Percentiles rank a stretch among this genome's conserved stretches.
phyloP scores from a whole-genome alignment of 1,284 basidiomycete species.

The Pseudozyma sp. region DNA sequence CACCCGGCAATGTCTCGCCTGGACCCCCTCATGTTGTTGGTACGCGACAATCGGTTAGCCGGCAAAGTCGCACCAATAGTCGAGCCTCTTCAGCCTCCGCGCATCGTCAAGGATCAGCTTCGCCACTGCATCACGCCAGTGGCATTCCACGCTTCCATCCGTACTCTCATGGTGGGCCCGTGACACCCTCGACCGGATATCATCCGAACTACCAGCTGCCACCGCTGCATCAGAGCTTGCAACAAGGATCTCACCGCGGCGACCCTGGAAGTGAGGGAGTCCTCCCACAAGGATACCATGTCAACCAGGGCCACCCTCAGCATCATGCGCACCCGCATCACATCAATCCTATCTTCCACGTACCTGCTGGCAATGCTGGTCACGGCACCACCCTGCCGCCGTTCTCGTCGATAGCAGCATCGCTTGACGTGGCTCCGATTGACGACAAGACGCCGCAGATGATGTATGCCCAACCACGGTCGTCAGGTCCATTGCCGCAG shows the following conservation, averaged over 20 bases:
- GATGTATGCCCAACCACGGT: slow-evolving; percentile 35
- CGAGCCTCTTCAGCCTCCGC: slow-evolving; percentile 59
- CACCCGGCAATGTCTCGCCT: slow-evolving; percentile 56
- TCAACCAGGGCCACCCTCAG: slow-evolving; percentile 16
- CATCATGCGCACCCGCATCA: slow-evolving; percentile 37
- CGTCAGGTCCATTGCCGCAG: slow-evolving; percentile 29
- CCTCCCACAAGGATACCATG: slow-evolving; percentile 11
- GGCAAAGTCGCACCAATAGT: slow-evolving; percentile 57
- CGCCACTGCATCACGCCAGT: slow-evolving; percentile 60
- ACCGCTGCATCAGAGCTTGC: slow-evolving; percentile 45
- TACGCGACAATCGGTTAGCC: slow-evolving; percentile 49
- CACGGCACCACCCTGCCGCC: slow-evolving; percentile 52
- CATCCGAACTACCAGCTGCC: slow-evolving; percentile 48
- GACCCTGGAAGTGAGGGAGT: slow-evolving; percentile 22
- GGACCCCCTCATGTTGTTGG: slow-evolving; percentile 49
- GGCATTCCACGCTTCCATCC: slow-evolving; percentile 64
- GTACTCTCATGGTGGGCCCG: slow-evolving; percentile 53
- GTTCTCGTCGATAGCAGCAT: slow-evolving; percentile 57
- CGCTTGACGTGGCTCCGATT: slow-evolving; percentile 33
- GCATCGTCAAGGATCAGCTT: slow-evolving; percentile 60
- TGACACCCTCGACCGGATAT: slow-evolving; percentile 30
- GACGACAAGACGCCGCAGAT: slow-evolving; percentile 38
- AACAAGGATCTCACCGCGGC: slow-evolving; percentile 21
- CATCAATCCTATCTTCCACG: slow-evolving; percentile 56
- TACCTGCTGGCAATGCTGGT: slow-evolving; percentile 24